Evolutionary conservation across 106 monocot species (phyloP).

Genomic region (Xerophyta viscosa): DNA sequence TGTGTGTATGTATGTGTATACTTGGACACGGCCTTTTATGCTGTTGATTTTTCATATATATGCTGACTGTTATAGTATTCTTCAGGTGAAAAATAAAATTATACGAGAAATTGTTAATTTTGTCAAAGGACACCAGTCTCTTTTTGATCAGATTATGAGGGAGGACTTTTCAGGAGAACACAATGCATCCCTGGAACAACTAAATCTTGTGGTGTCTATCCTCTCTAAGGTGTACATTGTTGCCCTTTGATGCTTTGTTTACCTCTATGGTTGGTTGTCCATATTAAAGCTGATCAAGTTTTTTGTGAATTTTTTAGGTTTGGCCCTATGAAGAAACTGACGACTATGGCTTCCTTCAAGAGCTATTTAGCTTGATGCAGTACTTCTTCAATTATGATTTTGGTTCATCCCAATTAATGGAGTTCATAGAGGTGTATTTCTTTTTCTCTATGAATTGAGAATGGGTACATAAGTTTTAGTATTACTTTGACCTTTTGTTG

Average conservation of each 20-base stretch:
- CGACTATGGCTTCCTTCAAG: conserved; percentile 68
- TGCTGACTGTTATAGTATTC: too few species aligned
- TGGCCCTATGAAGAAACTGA: conserved; percentile 96
- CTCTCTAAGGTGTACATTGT: conserved; percentile 51
- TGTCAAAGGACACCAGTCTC: conserved; percentile 46
- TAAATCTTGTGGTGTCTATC: conserved; percentile 70
- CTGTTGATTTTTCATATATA: too few species aligned
- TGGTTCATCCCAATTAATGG: conserved; percentile 24
- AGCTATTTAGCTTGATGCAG: conserved; percentile 54
- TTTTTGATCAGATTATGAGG: conserved; percentile 66
- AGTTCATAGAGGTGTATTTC: conserved; percentile 36
- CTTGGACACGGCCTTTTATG: too few species aligned
- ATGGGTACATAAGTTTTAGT: too few species aligned
- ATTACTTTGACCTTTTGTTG: not conserved
- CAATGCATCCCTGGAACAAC: conserved; percentile 48
- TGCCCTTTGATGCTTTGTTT: not conserved
- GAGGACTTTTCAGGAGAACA: conserved; percentile 46
- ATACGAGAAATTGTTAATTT: conserved; percentile 74
- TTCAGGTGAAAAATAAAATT: conserved; percentile 83
- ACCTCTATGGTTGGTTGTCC: too few species aligned
- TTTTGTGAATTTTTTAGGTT: conserved; percentile 29
- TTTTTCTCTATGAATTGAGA: not conserved
- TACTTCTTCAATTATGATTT: conserved; percentile 44
- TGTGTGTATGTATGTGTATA: too few species aligned
- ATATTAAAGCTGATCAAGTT: too few species aligned